Evolutionary conservation across 2,329 filamentous ascomycete genomes (phyloP).

Genomic region (Daldinia eschscholtzii): DNA sequence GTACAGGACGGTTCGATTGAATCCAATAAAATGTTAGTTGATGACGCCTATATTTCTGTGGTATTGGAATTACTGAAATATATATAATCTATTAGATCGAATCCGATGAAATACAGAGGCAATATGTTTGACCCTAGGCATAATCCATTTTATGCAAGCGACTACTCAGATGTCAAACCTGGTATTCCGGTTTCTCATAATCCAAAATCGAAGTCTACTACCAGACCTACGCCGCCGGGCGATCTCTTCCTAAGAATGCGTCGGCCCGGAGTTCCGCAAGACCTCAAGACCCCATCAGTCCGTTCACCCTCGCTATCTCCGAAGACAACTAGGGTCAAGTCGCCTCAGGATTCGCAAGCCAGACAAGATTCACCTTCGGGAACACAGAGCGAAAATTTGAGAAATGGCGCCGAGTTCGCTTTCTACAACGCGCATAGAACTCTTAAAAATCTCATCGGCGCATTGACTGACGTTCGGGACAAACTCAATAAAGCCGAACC

Average conservation of each 20-base stretch:
- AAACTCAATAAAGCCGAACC: not conserved
- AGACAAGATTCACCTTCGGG: not conserved
- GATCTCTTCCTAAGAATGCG: not conserved
- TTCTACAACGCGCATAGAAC: not conserved
- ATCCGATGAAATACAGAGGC: too few relatives aligned
- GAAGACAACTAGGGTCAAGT: not conserved
- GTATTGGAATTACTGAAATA: not conserved
- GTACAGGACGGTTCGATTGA: conserved; percentile 1
- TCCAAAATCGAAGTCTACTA: not conserved
- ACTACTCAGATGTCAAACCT: not conserved
- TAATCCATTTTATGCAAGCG: not conserved
- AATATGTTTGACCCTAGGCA: not conserved
- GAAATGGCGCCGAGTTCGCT: not conserved
- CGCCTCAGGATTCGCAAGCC: not conserved
- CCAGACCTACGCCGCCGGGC: not conserved
- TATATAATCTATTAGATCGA: not conserved
- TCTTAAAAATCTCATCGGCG: not conserved
- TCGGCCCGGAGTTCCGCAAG: too few relatives aligned
- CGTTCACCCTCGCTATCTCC: not conserved
- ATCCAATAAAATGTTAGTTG: conserved; percentile 27
- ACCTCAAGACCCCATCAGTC: not conserved
- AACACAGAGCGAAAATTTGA: not conserved
- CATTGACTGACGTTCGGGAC: not conserved
- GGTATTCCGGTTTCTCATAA: not conserved
- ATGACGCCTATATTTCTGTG: not conserved